A percentile compares a stretch with the other conserved stretches of the same genome.
phyloP scores from a whole-genome alignment of 2,329 filamentous ascomycete species.

The Fusarium drepaniforme region DNA sequence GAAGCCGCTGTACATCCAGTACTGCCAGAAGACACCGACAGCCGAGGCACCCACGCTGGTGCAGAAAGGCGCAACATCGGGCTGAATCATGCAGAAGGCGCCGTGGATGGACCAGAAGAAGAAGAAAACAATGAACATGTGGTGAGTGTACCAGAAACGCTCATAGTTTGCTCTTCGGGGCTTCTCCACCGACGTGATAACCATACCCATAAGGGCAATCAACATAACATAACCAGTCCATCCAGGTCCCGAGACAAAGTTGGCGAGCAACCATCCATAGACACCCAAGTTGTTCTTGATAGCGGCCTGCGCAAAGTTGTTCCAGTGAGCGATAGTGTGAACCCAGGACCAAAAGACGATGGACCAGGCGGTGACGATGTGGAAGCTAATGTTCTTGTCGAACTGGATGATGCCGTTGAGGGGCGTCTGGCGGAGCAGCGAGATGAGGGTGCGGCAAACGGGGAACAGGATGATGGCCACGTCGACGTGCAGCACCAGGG shows the following conservation, averaged over 20 bases:
- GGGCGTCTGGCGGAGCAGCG: constrained; percentile 82
- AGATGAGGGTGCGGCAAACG: constrained; percentile 87
- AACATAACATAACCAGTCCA: constrained; percentile 92
- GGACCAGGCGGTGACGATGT: constrained; percentile 87
- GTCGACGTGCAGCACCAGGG: constrained; percentile 84
- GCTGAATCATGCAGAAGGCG: constrained; percentile 91
- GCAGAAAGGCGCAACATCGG: constrained; percentile 84
- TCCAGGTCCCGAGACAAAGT: constrained; percentile 83
- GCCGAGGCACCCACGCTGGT: constrained; percentile 73
- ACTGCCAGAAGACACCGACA: constrained; percentile 88
- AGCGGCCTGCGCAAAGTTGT: constrained; percentile 84
- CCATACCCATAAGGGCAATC: constrained; percentile 82
- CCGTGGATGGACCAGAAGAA: constrained; percentile 93
- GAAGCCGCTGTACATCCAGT: constrained; percentile 88
- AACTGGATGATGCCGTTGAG: constrained; percentile 90
- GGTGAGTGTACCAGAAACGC: constrained; percentile 92
- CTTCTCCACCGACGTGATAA: constrained; percentile 82
- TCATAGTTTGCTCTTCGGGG: constrained; percentile 85
- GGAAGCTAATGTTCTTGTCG: constrained; percentile 91
- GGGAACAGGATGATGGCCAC: constrained; percentile 84
- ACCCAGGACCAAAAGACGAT: constrained; percentile 92
- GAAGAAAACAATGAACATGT: constrained; percentile 90
- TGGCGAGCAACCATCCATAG: constrained; percentile 81
- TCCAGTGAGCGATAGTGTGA: constrained; percentile 88
- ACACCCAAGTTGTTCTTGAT: constrained; percentile 82